Conservation (phyloP, 805 yeast genomes). For the Ogataea chonburiensis region DNA sequence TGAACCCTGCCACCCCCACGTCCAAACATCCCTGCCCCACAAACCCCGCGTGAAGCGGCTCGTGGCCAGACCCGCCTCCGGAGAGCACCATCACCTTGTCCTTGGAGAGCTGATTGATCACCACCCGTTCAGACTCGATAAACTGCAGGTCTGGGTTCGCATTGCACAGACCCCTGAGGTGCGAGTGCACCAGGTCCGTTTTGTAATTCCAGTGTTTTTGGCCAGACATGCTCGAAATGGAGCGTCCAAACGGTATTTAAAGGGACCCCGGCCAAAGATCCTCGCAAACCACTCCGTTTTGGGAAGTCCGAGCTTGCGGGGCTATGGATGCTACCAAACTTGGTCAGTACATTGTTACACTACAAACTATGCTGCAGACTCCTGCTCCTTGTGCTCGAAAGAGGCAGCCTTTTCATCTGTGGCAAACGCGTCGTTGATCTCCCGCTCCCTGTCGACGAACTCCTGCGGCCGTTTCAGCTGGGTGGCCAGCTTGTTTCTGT, state of each 20-base stretch:
- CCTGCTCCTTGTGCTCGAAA: background rate
- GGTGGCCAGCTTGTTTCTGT: slow-evolving; percentile 11
- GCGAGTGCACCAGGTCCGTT: slow-evolving; percentile 46
- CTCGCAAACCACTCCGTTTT: background rate
- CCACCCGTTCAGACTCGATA: slow-evolving; percentile 57
- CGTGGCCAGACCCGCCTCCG: slow-evolving; percentile 97
- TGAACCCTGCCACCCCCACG: slow-evolving; percentile 86
- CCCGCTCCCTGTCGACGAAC: slow-evolving; percentile 14
- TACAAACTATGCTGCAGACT: too few species aligned
- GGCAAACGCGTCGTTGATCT: slow-evolving; percentile 7
- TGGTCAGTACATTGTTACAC: too few species aligned
- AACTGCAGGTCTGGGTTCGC: slow-evolving; percentile 54
- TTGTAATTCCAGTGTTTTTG: slow-evolving; percentile 54
- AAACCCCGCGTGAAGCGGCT: slow-evolving; percentile 89
- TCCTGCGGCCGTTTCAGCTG: slow-evolving; percentile 15
- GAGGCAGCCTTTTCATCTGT: slow-evolving; percentile 3
- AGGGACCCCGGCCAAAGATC: too few species aligned
- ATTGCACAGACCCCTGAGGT: slow-evolving; percentile 51
- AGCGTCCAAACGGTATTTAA: too few species aligned
- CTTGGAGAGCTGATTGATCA: slow-evolving; percentile 38
- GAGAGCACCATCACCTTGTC: slow-evolving; percentile 70
- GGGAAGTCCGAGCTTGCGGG: too few species aligned
- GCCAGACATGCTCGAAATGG: too few species aligned
- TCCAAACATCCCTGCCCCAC: slow-evolving; percentile 81
- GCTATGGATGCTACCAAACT: too few species aligned